phyloP scores from a whole-genome alignment of 352 stramenopile genomes.

The Lagenidium giganteum region DNA sequence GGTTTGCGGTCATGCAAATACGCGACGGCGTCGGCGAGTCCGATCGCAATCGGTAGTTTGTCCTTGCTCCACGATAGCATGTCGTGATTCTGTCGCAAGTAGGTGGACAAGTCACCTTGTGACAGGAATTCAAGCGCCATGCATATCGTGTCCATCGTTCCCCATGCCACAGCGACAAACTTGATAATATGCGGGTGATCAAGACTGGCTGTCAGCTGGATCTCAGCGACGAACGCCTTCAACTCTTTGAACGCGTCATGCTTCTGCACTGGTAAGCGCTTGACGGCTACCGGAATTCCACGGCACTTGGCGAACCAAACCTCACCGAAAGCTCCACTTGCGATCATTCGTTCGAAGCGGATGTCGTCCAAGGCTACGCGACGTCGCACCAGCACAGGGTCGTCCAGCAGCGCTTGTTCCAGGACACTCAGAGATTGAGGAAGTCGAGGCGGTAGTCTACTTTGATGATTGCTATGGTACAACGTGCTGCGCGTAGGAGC shows the following conservation, averaged over 20 bases:
- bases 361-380: too few relatives aligned
- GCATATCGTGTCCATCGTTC: slow-evolving; percentile 66
- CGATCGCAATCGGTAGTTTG: slow-evolving; percentile 52
- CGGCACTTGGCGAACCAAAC: slow-evolving; percentile 78
- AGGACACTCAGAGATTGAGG: too few relatives aligned
- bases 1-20: slow-evolving; percentile 65
- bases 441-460: too few relatives aligned
- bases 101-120: slow-evolving; percentile 51
- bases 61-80: slow-evolving; percentile 48
- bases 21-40: slow-evolving; percentile 63
- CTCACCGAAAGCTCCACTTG: slow-evolving; percentile 73
- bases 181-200: slow-evolving; percentile 77
- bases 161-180: slow-evolving; percentile 77
- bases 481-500: too few relatives aligned
- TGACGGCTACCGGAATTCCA: slow-evolving; percentile 67
- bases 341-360: too few relatives aligned
- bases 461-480: too few relatives aligned
- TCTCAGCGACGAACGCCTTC: slow-evolving; percentile 79
- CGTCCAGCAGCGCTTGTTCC: too few relatives aligned
- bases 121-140: slow-evolving; percentile 80
- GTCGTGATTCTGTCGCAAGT: slow-evolving; percentile 34
- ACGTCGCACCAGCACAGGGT: too few relatives aligned
- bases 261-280: slow-evolving; percentile 62
- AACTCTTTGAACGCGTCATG: slow-evolving; percentile 48
- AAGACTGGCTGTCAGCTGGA: slow-evolving; percentile 69